Base-by-base conservation (phyloP, 1,284 basidiomycete genomes). In the Malassezia furfur region DNA sequence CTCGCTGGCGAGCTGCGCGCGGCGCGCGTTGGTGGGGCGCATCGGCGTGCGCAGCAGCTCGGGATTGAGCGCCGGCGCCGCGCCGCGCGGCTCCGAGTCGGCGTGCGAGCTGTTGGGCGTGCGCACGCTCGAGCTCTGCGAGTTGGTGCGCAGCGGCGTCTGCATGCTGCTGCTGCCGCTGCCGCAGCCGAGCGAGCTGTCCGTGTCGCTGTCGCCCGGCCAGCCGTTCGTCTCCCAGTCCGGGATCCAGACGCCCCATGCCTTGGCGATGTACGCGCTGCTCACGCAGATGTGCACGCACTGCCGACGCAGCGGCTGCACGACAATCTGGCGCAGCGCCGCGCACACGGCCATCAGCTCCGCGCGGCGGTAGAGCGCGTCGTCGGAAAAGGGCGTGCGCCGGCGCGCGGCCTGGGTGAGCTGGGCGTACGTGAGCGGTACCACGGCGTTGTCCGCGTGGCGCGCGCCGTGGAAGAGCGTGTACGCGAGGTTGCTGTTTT, bases 221-320 rank as follows among this genome's bases (percentile, higher is more conserved):
- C 67, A 70, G 19, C 67, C 67, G 21, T 61, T 47, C 48, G 50
- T 45, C 50, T 70, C 67, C 67, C 67, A 70, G 11, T 60, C 51
- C 3, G 67, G 67, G 28, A 70, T 70, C 67, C 67, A 70, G 8
- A 61, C 59, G 11, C 64, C 66, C 67, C 67, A 70, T 2, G 67
- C 67, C 50, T 70, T 70, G 54, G 67, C 67, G 14, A 67, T 64
- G 55, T 70, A 70, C 1, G 66, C 61, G 25, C 61, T 63, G 52
- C 67, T 66, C 39, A 70, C 65, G 57, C 67, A 70, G 25, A 70
- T 53, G 49, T 70, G 67, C 3, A 62, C 63, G 44, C 67, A 70
- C 2, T 55, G 25, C 55, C 62, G 30, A 49, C 59, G 62, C 17
- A 28, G 54, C 14, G 60, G 60, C 17, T 66, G 58, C 40, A 61